Percentiles rank a stretch among this genome's conserved stretches.
Evolutionary conservation across 1,284 basidiomycete genomes (phyloP).

Genomic region (Fomitopsis schrenkii): DNA sequence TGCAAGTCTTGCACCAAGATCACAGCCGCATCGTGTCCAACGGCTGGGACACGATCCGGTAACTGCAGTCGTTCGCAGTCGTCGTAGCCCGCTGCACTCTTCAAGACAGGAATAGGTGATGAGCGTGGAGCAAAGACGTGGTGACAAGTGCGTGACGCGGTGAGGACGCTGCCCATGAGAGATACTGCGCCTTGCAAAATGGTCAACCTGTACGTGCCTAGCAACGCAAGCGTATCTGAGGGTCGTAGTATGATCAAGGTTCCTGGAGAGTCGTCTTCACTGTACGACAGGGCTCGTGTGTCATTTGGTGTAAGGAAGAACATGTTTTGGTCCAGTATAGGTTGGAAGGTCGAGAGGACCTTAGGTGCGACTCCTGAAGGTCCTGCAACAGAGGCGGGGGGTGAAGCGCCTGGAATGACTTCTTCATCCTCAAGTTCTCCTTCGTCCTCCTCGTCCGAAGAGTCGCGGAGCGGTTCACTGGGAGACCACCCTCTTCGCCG

Average conservation of each 20-base stretch:
- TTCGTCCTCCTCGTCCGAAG: conserved; percentile 48
- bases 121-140: conserved; percentile 63
- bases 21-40: conserved; percentile 28
- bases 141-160: conserved; percentile 37
- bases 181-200: conserved; percentile 54
- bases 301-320: conserved; percentile 41
- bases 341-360: conserved; percentile 41
- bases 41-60: conserved; percentile 10
- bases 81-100: conserved; percentile 21
- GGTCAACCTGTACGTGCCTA: conserved; percentile 52
- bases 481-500: conserved; percentile 47
- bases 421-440: conserved; percentile 17
- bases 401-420: neutral
- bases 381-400: neutral
- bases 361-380: conserved; percentile 9
- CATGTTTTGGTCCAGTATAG: conserved; percentile 39
- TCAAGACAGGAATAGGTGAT: conserved; percentile 58
- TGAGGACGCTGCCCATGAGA: conserved; percentile 45
- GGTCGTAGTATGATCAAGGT: conserved; percentile 39
- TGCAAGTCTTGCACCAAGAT: conserved; percentile 50
- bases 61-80: neutral
- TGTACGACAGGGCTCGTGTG: conserved; percentile 13
- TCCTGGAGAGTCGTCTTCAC: conserved; percentile 10
- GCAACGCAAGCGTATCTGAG: conserved; percentile 49
- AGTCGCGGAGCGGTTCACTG: conserved; percentile 43